Evolutionary conservation across 257 asterid genomes (phyloP).

Genomic region (Lantana camara): DNA sequence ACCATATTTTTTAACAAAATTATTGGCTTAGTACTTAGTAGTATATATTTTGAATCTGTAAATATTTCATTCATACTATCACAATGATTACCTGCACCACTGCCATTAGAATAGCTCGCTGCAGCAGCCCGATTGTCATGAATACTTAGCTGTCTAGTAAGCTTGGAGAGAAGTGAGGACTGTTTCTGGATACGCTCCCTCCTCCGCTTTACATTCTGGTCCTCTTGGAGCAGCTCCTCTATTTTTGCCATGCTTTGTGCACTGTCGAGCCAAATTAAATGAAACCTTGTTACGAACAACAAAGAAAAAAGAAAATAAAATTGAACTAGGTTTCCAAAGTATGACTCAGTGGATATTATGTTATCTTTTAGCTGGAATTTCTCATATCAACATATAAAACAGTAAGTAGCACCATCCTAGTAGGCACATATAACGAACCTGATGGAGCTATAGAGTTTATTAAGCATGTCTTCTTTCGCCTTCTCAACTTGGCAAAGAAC

Average conservation of each 20-base stretch:
- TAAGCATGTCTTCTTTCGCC: slow-evolving; percentile 89
- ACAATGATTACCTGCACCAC: slow-evolving; percentile 50
- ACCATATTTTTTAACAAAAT: too few species aligned
- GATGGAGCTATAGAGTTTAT: slow-evolving; percentile 75
- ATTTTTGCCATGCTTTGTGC: slow-evolving; percentile 67
- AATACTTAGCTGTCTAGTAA: slow-evolving; percentile 68
- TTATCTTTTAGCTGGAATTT: neutral
- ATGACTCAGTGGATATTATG: too few species aligned
- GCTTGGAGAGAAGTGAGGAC: slow-evolving; percentile 78
- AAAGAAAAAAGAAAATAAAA: neutral
- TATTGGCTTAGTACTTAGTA: too few species aligned
- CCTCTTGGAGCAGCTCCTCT: slow-evolving; percentile 83
- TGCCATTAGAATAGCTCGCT: slow-evolving; percentile 55
- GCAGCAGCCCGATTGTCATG: slow-evolving; percentile 77
- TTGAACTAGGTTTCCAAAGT: neutral
- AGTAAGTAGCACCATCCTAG: neutral
- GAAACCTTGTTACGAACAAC: slow-evolving; percentile 6
- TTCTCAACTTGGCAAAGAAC: slow-evolving; percentile 90
- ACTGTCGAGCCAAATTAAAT: slow-evolving; percentile 36
- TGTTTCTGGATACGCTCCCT: slow-evolving; percentile 72
- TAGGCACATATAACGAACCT: slow-evolving; percentile 41
- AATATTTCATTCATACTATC: neutral
- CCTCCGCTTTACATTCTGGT: slow-evolving; percentile 68
- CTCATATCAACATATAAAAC: neutral
- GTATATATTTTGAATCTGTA: neutral